A percentile compares a stretch with the other conserved stretches of the same genome.
These are phyloP conservation scores for Mrakia blollopis DNA, from an alignment of 768 basidiomycete genomes.

Conservation along the genomic window DNA sequence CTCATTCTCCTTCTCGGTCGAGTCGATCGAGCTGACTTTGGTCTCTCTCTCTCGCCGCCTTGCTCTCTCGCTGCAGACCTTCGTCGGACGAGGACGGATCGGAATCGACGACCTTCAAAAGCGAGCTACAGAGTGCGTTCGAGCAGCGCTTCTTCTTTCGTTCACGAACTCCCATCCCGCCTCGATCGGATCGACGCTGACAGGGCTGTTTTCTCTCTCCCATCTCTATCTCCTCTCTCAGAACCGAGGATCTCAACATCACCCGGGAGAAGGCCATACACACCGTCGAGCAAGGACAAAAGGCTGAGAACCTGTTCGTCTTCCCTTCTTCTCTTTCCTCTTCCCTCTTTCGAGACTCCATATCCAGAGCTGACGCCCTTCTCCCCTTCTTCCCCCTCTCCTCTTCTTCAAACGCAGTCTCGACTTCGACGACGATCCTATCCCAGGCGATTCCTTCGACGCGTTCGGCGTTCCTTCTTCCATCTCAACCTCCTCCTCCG, in stretches of 20 bases:
- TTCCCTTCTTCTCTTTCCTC: not conserved
- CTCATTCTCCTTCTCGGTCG: too few species aligned
- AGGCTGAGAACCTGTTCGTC: constrained; percentile 33
- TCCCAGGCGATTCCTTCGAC: constrained; percentile 4
- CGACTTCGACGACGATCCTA: constrained; percentile 33
- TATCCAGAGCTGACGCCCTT: not conserved
- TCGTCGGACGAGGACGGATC: constrained; percentile 84
- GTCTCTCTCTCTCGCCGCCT: not conserved
- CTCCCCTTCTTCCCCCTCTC: not conserved
- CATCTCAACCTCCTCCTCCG: constrained; percentile 2
- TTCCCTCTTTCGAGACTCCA: not conserved
- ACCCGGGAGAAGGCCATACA: constrained; percentile 31
- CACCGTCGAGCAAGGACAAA: constrained; percentile 31
- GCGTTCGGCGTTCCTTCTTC: constrained; percentile 11
- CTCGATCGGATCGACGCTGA: not conserved
- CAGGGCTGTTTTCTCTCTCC: not conserved
- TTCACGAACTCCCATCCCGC: not conserved
- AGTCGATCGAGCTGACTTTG: not conserved
- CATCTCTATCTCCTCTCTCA: too few species aligned
- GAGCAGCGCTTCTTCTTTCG: not conserved
- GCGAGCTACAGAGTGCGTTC: constrained; percentile 25
- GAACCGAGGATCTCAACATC: constrained; percentile 18
- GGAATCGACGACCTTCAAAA: constrained; percentile 40
- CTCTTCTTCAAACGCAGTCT: constrained; percentile 1
- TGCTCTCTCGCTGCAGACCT: constrained; percentile 58